A percentile compares a stretch with the other conserved stretches of the same genome.
Evolutionary conservation across 305 asterid genomes (phyloP).

Genomic region (Solanum hybrid): DNA sequence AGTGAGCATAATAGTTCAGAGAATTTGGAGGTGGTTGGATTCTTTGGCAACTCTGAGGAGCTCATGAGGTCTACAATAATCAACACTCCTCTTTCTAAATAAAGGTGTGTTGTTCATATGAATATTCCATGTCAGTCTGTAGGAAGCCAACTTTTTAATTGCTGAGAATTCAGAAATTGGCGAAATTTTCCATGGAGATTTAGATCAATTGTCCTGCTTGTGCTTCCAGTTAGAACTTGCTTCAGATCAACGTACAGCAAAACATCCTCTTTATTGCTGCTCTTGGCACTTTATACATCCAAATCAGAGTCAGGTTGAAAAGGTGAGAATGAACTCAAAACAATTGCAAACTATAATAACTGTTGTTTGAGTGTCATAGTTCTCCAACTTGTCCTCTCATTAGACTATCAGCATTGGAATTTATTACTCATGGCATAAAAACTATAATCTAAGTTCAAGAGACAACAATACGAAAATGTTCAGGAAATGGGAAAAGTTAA

Average conservation of each 20-base stretch:
- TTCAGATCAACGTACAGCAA: neutral
- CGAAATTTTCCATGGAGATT: neutral
- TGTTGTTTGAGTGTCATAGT: neutral
- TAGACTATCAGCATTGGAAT: neutral
- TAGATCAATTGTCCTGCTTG: neutral
- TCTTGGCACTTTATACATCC: neutral
- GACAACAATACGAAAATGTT: neutral
- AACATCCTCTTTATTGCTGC: neutral
- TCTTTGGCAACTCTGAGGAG: neutral
- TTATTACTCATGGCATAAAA: neutral
- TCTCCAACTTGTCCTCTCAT: neutral
- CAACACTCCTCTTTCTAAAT: neutral
- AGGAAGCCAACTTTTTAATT: neutral
- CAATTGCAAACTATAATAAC: neutral
- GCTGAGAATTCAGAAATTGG: neutral
- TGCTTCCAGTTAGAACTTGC: neutral
- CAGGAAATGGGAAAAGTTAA: neutral
- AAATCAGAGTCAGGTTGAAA: neutral
- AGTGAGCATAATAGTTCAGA: neutral
- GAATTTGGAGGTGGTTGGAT: neutral
- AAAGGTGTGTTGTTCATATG: neutral
- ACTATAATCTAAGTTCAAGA: neutral
- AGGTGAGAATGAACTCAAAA: neutral
- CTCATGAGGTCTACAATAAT: neutral
- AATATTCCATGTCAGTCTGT: neutral